Base-by-base conservation (phyloP, 108 stramenopile genomes). In the Skeletonema costatum region DNA sequence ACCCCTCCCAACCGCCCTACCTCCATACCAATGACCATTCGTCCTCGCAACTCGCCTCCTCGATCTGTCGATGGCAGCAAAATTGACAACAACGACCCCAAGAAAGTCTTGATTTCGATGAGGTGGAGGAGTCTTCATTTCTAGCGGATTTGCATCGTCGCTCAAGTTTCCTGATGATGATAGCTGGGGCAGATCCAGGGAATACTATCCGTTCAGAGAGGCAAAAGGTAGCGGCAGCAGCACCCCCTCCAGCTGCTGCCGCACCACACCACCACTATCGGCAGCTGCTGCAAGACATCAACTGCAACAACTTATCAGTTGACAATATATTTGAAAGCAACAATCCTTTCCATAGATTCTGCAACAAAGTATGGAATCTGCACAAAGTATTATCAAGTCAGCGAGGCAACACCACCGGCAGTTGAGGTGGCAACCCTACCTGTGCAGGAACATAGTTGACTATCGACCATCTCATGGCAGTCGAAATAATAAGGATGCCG, bases 321-420 rank as follows among this genome's bases (percentile, higher is more conserved):
- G 4, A 4, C n/a, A 51, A 19, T 51, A 1, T 4, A 9, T 56
- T 56, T 56, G 53, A 56, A 56, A 29, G 7, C 25, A 25, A 56
- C 21, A 25, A 56, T 16, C 44, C 44, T n/a, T 46, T 46, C 6
- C 25, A 56, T n/a, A n/a, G 21, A 29, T 3, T 3, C 14, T 46
- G 44, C 3, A n/a, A 29, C 19, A 4, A 25, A 56, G 53, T n/a
- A n/a, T n/a, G n/a, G n/a, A n/a, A n/a, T n/a, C n/a, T n/a, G n/a
- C n/a, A n/a, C n/a, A n/a, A n/a, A 17, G 36, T 5, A 21, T 51
- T 21, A 19, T 21, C 6, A 51, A 12, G 19, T 21, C 17, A 56
- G 53, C 25, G 53, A 56, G 53, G 53, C 53, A n/a, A n/a, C n/a
- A 56, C 53, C 29, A 56, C 53, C 53, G n/a, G 25, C 53, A n/a